Evolutionary conservation across 805 yeast genomes (phyloP).

Genomic region (Nakazawaea sp.): DNA sequence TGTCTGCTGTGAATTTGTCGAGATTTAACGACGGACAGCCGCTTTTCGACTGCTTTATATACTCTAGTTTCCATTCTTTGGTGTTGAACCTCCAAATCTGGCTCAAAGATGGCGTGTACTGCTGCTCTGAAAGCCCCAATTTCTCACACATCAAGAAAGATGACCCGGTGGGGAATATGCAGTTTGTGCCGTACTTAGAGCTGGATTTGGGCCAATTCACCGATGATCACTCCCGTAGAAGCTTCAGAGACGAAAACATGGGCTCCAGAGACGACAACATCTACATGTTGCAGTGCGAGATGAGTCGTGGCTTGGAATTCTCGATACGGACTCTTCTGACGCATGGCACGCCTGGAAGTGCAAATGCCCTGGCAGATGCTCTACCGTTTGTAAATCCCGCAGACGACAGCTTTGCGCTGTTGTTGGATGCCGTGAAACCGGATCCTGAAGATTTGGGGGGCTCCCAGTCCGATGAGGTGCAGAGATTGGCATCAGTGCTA

Average conservation of each 20-base stretch:
- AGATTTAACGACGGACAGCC: constrained; percentile 1
- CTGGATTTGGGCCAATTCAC: background rate
- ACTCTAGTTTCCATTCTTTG: constrained; percentile 22
- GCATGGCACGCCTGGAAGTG: background rate
- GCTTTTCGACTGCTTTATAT: constrained; percentile 19
- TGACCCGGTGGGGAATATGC: no score
- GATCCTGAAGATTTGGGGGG: no score
- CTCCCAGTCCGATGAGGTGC: background rate
- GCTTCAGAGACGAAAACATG: background rate
- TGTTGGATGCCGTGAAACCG: no score
- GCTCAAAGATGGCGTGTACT: constrained; percentile 15
- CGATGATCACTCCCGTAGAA: no score
- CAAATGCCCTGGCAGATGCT: no score
- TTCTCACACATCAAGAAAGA: no score
- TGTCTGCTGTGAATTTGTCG: constrained; percentile 23
- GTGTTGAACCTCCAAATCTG: constrained; percentile 24
- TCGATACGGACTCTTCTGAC: no score
- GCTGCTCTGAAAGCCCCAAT: no score
- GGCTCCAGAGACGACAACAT: background rate
- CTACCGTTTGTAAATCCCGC: no score
- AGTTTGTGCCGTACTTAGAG: background rate
- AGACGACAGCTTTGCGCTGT: no score
- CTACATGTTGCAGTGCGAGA: background rate
- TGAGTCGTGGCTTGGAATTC: background rate
- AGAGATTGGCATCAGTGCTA: background rate